Conservation (phyloP, 345 rosid genomes). For the Anacardium occidentale region DNA sequence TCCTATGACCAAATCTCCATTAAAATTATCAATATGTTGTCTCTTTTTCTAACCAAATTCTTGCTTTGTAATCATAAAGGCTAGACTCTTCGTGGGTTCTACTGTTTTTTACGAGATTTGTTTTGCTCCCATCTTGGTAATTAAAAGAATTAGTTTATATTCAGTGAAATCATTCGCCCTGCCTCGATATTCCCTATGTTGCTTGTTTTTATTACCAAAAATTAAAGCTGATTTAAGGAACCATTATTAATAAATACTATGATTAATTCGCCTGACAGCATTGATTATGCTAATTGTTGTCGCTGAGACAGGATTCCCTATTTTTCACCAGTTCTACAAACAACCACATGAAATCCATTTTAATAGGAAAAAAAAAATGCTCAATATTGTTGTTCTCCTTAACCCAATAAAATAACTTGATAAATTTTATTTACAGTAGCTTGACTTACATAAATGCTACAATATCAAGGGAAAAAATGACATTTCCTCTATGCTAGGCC, state of each 20-base stretch:
- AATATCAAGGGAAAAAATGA: neutral
- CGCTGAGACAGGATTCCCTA: no score
- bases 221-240: neutral
- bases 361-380: neutral
- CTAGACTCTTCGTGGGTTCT: neutral
- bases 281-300: no score
- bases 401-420: neutral
- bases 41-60: neutral
- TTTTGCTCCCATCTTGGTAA: neutral
- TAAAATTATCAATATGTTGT: slow-evolving; percentile 6
- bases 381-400: neutral
- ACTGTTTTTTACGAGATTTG: neutral
- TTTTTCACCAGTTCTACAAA: no score
- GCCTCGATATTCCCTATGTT: neutral
- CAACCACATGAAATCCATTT: no score
- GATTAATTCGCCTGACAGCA: neutral
- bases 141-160: no score
- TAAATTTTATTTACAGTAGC: neutral
- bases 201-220: neutral
- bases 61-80: neutral
- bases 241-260: no score
- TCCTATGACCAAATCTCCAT: neutral
- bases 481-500: slow-evolving; percentile 1
- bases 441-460: neutral
- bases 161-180: neutral